These are phyloP conservation scores for Ganoderma sinense DNA, from an alignment of 1,284 basidiomycete genomes.

Conservation along the genomic window DNA sequence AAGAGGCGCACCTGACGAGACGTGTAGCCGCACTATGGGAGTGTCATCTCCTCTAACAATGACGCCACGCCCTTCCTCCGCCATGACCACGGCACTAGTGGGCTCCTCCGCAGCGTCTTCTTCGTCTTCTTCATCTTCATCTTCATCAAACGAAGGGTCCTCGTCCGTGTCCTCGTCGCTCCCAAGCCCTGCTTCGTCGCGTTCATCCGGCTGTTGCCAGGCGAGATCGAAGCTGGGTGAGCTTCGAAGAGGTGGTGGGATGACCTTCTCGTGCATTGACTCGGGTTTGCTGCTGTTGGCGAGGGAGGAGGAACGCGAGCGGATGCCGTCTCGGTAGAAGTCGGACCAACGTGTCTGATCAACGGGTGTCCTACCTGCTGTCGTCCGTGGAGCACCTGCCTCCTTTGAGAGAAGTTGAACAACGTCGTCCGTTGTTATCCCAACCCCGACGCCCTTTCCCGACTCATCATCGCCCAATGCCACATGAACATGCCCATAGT, in stretches of 20 bases:
- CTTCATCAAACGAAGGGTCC: constrained; percentile 57
- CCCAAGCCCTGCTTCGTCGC: constrained; percentile 70
- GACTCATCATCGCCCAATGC: constrained; percentile 66
- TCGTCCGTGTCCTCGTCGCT: constrained; percentile 81
- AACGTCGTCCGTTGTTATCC: constrained; percentile 69
- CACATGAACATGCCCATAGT: constrained; percentile 71
- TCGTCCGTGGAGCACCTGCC: constrained; percentile 49
- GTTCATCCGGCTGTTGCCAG: constrained; percentile 77
- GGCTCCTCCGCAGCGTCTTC: constrained; percentile 74
- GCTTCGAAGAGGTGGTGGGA: constrained; percentile 49
- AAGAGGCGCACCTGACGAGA: constrained; percentile 66
- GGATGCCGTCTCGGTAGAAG: constrained; percentile 62
- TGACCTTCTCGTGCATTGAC: constrained; percentile 50
- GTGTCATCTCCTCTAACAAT: constrained; percentile 76
- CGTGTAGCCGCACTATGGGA: constrained; percentile 66
- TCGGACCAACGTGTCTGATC: constrained; percentile 72
- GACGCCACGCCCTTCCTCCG: constrained; percentile 81
- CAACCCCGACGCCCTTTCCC: constrained; percentile 56
- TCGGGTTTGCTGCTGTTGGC: constrained; percentile 55
- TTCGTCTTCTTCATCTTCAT: constrained; percentile 57
- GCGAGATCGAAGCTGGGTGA: constrained; percentile 77
- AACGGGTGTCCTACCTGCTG: constrained; percentile 52
- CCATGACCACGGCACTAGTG: constrained; percentile 78
- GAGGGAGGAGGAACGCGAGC: constrained; percentile 75
- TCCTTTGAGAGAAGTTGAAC: constrained; percentile 66